Percentiles rank a stretch among this genome's conserved stretches.
phyloP scores from a whole-genome alignment of 257 asterid species.

The Paulownia fortunei region DNA sequence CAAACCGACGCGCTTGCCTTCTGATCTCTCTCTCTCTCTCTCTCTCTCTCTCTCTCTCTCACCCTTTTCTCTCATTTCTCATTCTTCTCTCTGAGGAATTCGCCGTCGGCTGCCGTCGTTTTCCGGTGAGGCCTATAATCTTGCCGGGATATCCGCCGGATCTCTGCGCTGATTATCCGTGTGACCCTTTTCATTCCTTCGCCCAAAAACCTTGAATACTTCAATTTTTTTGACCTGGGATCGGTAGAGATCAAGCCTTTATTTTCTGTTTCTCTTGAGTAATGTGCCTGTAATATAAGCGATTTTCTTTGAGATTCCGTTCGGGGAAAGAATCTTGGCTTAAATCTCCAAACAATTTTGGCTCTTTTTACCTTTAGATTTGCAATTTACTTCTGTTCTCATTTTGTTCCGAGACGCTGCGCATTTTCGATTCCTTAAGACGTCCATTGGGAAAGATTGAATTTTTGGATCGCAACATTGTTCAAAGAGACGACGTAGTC shows the following conservation, averaged over 20 bases:
- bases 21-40: conserved; percentile 25
- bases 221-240: conserved; percentile 22
- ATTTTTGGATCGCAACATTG: conserved; percentile 31
- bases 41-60: conserved; percentile 19
- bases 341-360: conserved; percentile 29
- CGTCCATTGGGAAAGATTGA: conserved; percentile 4
- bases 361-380: conserved; percentile 30
- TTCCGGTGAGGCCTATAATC: conserved; percentile 21
- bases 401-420: neutral
- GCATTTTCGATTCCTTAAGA: neutral
- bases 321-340: conserved; percentile 14
- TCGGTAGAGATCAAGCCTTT: conserved; percentile 39
- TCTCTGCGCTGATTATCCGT: conserved; percentile 17
- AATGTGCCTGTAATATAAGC: conserved; percentile 30
- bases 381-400: conserved; percentile 25
- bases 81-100: neutral
- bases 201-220: neutral
- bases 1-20: conserved; percentile 34
- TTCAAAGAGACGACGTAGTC: conserved; percentile 28
- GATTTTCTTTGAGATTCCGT: neutral
- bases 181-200: neutral
- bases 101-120: conserved; percentile 24
- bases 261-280: conserved; percentile 18
- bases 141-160: conserved; percentile 27
- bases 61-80: conserved; percentile 3